Evolutionary conservation across 495 filamentous ascomycete genomes (phyloP).

Genomic region (Rusavskia elegans): DNA sequence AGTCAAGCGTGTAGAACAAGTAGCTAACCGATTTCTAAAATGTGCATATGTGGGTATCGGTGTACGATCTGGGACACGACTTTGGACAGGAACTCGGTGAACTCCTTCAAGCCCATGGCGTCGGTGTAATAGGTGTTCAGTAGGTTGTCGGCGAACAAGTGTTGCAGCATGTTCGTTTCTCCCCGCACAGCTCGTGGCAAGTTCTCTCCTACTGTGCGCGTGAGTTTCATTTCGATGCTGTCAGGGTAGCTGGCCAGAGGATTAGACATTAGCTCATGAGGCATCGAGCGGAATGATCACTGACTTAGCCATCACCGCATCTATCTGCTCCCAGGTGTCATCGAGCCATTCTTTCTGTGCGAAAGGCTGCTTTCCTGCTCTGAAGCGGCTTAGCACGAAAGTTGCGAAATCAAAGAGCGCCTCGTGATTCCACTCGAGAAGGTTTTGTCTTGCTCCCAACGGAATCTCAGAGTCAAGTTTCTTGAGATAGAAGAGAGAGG

Average conservation of each 20-base stretch:
- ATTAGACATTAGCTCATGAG: not conserved
- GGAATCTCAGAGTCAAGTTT: conserved; percentile 5
- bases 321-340: conserved; percentile 19
- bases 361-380: conserved; percentile 3
- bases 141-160: conserved; percentile 21
- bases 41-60: conserved; percentile 16
- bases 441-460: not conserved
- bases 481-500: conserved; percentile 14
- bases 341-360: conserved; percentile 16
- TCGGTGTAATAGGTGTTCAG: conserved; percentile 22
- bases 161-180: conserved; percentile 23
- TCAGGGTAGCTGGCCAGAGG: conserved; percentile 2
- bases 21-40: conserved; percentile 17
- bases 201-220: conserved; percentile 20
- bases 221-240: conserved; percentile 14
- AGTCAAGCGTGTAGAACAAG: conserved; percentile 1
- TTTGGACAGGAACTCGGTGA: conserved; percentile 3
- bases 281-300: not conserved
- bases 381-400: not conserved
- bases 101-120: conserved; percentile 10
- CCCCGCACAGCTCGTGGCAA: conserved; percentile 20
- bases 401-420: conserved; percentile 6
- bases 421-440: not conserved
- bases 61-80: conserved; percentile 18
- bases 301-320: not conserved